These are phyloP conservation scores for Penicillium atrosanguineum DNA, from an alignment of 495 filamentous ascomycete genomes.

Conservation along the genomic window DNA sequence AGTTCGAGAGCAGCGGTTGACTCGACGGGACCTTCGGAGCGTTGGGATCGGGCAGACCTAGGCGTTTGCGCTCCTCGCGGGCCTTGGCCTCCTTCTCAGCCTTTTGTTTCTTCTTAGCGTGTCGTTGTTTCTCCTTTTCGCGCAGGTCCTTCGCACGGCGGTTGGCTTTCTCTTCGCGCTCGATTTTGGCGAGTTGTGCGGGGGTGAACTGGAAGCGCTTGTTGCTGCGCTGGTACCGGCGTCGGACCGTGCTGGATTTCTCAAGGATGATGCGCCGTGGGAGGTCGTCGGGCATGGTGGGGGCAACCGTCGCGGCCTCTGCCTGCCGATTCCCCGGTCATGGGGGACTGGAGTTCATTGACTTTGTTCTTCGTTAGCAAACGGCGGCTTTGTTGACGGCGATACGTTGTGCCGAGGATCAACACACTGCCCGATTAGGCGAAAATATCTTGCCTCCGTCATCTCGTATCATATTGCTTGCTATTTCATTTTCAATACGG, in stretches of 20 bases:
- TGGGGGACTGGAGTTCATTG: conserved; percentile 5
- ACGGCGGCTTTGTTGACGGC: conserved; percentile 20
- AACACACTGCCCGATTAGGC: conserved; percentile 28
- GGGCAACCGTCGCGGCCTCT: conserved; percentile 21
- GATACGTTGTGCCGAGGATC: conserved; percentile 36
- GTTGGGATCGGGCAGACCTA: conserved; percentile 44
- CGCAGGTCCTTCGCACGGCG: conserved; percentile 39
- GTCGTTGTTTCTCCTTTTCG: conserved; percentile 40
- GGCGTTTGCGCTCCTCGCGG: conserved; percentile 41
- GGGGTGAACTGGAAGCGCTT: conserved; percentile 41
- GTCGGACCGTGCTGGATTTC: conserved; percentile 44
- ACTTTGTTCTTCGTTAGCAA: neutral
- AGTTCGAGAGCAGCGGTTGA: conserved; percentile 45
- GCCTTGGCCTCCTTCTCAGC: conserved; percentile 41
- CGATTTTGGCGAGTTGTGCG: conserved; percentile 41
- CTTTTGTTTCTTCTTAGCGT: conserved; percentile 44
- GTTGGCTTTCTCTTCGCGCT: conserved; percentile 44
- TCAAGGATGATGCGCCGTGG: conserved; percentile 44
- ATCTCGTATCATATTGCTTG: neutral
- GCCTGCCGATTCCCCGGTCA: conserved; percentile 14
- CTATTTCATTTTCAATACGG: neutral
- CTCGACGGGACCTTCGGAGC: conserved; percentile 42
- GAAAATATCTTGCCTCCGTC: neutral
- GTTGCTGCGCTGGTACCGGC: conserved; percentile 49
- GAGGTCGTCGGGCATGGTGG: conserved; percentile 38